Evolutionary conservation across 768 basidiomycete species (phyloP), one percentile per base, ranked within the genome.

Genomic region (Lentinula sp.): DNA sequence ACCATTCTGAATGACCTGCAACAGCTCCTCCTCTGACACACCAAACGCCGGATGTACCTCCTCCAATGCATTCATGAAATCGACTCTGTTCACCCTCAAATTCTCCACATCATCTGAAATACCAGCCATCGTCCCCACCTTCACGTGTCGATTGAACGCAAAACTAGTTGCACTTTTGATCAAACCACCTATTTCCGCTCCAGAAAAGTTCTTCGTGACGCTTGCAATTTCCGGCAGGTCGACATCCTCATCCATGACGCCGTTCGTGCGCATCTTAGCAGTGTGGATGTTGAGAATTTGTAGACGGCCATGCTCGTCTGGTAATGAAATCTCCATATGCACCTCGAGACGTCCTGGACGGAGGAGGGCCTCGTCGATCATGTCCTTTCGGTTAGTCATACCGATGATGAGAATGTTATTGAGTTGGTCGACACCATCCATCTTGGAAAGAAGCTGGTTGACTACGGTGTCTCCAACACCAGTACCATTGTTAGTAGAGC

Each of bases 391-490:
- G 73, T 99, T 98, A 50, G 96, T 99, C 97, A 99, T 99, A 67
- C 97, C 97, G 66, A 99, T 99, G 66, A 99, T 90, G 67, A 99
- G 89, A 63, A 99, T 96, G 74, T 99, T 99, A 79, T 99, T 98
- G 35, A 99, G 79, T 76, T 93, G 91, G 70, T 99, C 97, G 10
- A 99, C 96, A 78, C 97, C 97, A 66, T 99, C 97, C 95, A 99
- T 96, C 84, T 99, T 99, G 28, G 97, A 96, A 15, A 99, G 80
- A 52, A 99, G 83, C 75, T 99, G 97, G 74, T 98, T 99, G 73
- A 99, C 97, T 18, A 98, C 92, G 18, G 89, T 98, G 72, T 99
- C 97, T n/a, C 95, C 96, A 4, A 99, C 97, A 50, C 97, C 97
- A 8, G 97, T 98, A 2, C 95, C 93, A 61, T 79, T 86, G 67